Percentiles rank a stretch among this genome's conserved stretches.
phyloP scores from a whole-genome alignment of 129 eudicot genomes.

The Arctium minus region DNA sequence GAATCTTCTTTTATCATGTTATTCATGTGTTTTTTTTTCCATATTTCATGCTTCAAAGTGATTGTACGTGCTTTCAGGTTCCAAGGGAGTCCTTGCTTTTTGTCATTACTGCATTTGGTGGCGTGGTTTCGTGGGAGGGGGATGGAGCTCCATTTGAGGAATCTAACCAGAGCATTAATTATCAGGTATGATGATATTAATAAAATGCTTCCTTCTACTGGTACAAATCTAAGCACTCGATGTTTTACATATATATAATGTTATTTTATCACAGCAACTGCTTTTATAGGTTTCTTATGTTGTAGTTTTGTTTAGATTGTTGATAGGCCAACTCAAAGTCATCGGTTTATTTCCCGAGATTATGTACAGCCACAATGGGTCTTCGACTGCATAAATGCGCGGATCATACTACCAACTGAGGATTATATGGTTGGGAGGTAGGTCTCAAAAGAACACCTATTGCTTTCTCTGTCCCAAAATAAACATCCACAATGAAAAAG shows the following conservation, averaged over 20 bases:
- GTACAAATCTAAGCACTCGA: no score
- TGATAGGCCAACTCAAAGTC: constrained; percentile 81
- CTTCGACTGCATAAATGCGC: constrained; percentile 81
- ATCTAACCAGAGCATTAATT: constrained; percentile 59
- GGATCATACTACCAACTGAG: constrained; percentile 67
- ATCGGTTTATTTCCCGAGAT: constrained; percentile 64
- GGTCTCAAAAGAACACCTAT: not conserved
- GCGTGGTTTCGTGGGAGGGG: constrained; percentile 85
- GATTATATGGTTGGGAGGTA: constrained; percentile 86
- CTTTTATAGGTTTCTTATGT: not conserved
- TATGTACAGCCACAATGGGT: constrained; percentile 93
- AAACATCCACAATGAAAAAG: no score
- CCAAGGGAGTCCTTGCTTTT: constrained; percentile 85
- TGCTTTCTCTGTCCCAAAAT: no score
- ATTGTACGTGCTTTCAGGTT: constrained; percentile 34
- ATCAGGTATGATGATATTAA: constrained; percentile 43
- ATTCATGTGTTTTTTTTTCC: not conserved
- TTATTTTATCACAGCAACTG: not conserved
- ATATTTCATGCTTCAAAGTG: not conserved
- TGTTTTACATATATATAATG: no score
- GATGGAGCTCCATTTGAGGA: constrained; percentile 80
- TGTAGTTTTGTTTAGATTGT: constrained; percentile 55
- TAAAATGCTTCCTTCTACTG: not conserved
- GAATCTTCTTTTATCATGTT: not conserved
- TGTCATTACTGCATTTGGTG: constrained; percentile 88